Conservation (phyloP, 2,329 filamentous ascomycete genomes). For the Alternaria triticina region DNA sequence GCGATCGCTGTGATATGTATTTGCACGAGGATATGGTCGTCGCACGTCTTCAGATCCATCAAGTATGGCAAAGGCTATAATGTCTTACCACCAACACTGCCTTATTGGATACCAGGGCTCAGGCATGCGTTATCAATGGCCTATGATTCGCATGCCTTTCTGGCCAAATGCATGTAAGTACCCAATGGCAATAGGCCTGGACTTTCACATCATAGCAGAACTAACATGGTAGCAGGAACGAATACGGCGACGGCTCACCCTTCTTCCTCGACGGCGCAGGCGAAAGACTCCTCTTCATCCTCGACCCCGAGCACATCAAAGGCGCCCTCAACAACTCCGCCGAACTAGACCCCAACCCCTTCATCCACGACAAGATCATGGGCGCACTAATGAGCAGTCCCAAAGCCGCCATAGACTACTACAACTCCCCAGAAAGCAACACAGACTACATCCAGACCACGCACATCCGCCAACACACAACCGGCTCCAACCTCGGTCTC, state of each 20-base stretch:
- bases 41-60: slow-evolving; percentile 11
- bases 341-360: slow-evolving; percentile 22
- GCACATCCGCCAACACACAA: slow-evolving; percentile 20
- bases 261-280: slow-evolving; percentile 26
- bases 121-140: slow-evolving; percentile 23
- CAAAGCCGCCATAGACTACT: slow-evolving; percentile 18
- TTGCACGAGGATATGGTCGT: slow-evolving; percentile 20
- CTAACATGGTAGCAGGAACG: slow-evolving; percentile 7
- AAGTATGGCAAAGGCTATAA: slow-evolving; percentile 10
- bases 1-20: slow-evolving; percentile 11
- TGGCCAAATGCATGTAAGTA: slow-evolving; percentile 22
- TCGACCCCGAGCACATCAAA: slow-evolving; percentile 22
- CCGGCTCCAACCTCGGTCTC: slow-evolving; percentile 6
- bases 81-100: slow-evolving; percentile 22
- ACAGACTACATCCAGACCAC: slow-evolving; percentile 16
- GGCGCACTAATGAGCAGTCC: slow-evolving; percentile 23
- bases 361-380: slow-evolving; percentile 23
- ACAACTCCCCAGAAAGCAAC: slow-evolving; percentile 9
- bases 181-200: too few relatives aligned
- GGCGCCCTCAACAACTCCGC: slow-evolving; percentile 3
- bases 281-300: slow-evolving; percentile 19
- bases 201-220: background rate
- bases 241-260: slow-evolving; percentile 19
- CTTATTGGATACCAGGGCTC: slow-evolving; percentile 27
- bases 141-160: slow-evolving; percentile 13